Evolutionary conservation across 257 asterid genomes (phyloP).

Genomic region (Euphrasia confusa): DNA sequence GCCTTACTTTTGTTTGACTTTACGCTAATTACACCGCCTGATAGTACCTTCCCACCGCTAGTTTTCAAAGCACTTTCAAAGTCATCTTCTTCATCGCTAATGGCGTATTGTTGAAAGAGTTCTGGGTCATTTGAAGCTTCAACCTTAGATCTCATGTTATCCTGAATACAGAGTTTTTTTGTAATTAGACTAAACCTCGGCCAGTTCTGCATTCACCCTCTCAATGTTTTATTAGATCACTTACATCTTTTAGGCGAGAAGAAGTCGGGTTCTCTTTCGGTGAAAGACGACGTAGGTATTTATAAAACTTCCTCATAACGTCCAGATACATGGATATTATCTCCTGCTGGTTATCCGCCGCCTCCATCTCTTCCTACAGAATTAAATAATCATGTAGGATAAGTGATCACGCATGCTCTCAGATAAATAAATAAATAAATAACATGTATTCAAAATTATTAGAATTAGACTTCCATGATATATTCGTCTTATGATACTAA

Average conservation of each 20-base stretch:
- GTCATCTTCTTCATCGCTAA: constrained; percentile 61
- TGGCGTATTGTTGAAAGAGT: constrained; percentile 62
- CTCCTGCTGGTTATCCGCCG: constrained; percentile 54
- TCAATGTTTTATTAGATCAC: constrained; percentile 8
- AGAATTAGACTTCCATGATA: neutral
- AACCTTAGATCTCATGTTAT: constrained; percentile 44
- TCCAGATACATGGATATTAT: constrained; percentile 55
- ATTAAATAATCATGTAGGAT: constrained; percentile 18
- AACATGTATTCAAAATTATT: neutral
- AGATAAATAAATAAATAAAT: neutral
- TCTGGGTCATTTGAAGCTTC: constrained; percentile 51
- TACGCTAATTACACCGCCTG: constrained; percentile 58
- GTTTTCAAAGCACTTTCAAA: constrained; percentile 70
- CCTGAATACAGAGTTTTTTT: constrained; percentile 31
- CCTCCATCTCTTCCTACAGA: constrained; percentile 59
- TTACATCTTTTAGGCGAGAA: constrained; percentile 65
- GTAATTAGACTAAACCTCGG: too few relatives aligned
- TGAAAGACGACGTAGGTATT: constrained; percentile 37
- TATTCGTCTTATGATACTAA: neutral
- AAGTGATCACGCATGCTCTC: neutral
- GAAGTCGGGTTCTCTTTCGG: constrained; percentile 40
- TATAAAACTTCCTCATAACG: constrained; percentile 71
- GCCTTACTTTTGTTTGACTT: constrained; percentile 47
- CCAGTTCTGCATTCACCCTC: neutral
- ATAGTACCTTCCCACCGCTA: constrained; percentile 38